Base-by-base conservation (phyloP, 2,329 filamentous ascomycete species). In the Monilinia vaccinii-corymbosi region DNA sequence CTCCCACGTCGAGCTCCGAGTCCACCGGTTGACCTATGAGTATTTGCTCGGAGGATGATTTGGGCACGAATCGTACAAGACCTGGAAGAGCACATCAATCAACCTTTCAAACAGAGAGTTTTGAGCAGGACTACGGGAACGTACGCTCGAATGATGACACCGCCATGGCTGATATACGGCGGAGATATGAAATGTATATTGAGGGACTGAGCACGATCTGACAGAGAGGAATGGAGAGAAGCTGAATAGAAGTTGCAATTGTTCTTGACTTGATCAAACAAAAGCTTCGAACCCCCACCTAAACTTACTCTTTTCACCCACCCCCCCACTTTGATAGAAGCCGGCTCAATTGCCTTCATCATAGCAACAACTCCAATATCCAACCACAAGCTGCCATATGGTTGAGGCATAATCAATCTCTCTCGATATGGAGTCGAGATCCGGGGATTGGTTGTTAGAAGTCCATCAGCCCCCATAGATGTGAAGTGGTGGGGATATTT, bases 51-150 rank as follows among this genome's bases (percentile, higher is more conserved):
- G 79, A 76, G 51, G 79, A 76, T 6, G 76, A 78, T 67, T 78
- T 79, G 57, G 82, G 79, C 21, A 79, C 70, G 66, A 85, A 85
- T 56, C 82, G 81, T 65, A 84, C 80, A 61, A 85, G 77, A 70
- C 82, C 81, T 84, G 57, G 56, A 38, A 42, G n/a, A 13, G 4
- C 14, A 53, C 36, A 32, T 62, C 18, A 63, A 53, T 40, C 1
- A 28, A 8, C 36, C 18, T 50, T 7, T 45, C 28, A 3, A 16
- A 10, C 28, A n/a, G 8, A 55, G n/a, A 18, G 9, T 16, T 45
- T 32, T 2, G 40, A 14, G 6, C 13, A 14, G 18, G 5, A 6
- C 38, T 7, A 42, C 28, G 21, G 4, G 14, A 18, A 62, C 65
- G 58, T 61, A 68, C 65, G 66, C 53, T 52, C 61, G 52, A 68